Base-by-base conservation (phyloP, 2,329 filamentous ascomycete species). In the Aspergillus caelatus region DNA sequence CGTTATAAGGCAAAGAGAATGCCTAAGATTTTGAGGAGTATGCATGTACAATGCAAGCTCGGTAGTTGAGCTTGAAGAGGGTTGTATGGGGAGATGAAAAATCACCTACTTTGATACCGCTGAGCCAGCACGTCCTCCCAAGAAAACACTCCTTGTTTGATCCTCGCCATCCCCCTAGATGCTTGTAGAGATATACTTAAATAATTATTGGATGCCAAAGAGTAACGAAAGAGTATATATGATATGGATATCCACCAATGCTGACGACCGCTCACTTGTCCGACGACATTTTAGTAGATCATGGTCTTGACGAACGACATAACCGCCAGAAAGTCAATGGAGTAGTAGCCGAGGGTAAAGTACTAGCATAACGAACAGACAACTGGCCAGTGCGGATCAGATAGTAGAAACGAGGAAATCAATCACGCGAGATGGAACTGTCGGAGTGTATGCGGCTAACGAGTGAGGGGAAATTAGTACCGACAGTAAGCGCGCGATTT, bases 41-140 rank as follows among this genome's bases (percentile, higher is more conserved):
- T 23, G 10, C 26, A 41, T 57, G 9, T 14, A 57, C 36, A 19
- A 58, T 26, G 41, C 48, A 26, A 48, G 21, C 12, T 23, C 11
- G 45, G 12, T 26, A 26, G 23, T 14, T 26, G 45, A 16, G 45
- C 16, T n/a, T 30, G 19, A 10, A 52, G 16, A 10, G 30, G 16
- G 21, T 50, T 26, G 6, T 8, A 57, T 36, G 34, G 50, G 23
- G 45, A 45, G 21, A 46, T 21, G 36, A 28, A 45, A n/a, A 23
- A 43, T 9, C 36, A 73, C 74, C 68, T 57, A 79, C 77, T 77
- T 62, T 77, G 75, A 65, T 78, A 79, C 62, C 76, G 75, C 57
- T 79, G 76, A 32, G 74, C 72, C 46, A 79, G 66, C 12, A 79
- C 77, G 70, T 79, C 77, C 65, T 79, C 77, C 77, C 77, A 79